These are phyloP conservation scores for Fusarium annulatum DNA, from an alignment of 2,329 filamentous ascomycete genomes.

Conservation along the genomic window DNA sequence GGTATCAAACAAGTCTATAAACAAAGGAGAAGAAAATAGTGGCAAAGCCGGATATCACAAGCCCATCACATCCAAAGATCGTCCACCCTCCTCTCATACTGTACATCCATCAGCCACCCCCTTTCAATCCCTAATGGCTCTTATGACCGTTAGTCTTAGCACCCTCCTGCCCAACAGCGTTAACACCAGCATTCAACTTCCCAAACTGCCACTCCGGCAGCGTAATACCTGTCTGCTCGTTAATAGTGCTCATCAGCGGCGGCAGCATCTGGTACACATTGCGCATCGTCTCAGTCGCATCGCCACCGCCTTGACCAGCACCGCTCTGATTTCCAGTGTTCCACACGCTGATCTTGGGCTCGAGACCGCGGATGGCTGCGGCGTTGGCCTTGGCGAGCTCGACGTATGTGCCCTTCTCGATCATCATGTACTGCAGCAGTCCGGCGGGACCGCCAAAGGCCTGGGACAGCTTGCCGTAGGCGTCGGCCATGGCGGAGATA, in stretches of 20 bases:
- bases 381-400: constrained; percentile 83
- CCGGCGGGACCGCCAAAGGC: constrained; percentile 83
- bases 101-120: not conserved
- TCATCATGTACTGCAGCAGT: constrained; percentile 87
- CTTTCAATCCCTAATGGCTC: not conserved
- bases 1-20: constrained; percentile 32
- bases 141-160: constrained; percentile 41
- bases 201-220: constrained; percentile 82
- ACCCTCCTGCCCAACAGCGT: constrained; percentile 46
- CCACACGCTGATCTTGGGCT: constrained; percentile 93
- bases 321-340: constrained; percentile 74
- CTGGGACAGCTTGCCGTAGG: constrained; percentile 76
- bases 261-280: constrained; percentile 89
- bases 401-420: constrained; percentile 83
- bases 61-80: not conserved
- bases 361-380: constrained; percentile 76
- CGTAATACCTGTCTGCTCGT: constrained; percentile 87
- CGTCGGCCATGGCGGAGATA: constrained; percentile 79
- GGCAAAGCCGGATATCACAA: constrained; percentile 16
- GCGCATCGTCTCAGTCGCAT: constrained; percentile 71
- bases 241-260: constrained; percentile 84
- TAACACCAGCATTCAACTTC: constrained; percentile 50
- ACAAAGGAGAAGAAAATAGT: not conserved
- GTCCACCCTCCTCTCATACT: not conserved
- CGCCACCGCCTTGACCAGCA: constrained; percentile 52